These are phyloP conservation scores for Linum tenue DNA, from an alignment of 345 rosid genomes.

Conservation along the genomic window DNA sequence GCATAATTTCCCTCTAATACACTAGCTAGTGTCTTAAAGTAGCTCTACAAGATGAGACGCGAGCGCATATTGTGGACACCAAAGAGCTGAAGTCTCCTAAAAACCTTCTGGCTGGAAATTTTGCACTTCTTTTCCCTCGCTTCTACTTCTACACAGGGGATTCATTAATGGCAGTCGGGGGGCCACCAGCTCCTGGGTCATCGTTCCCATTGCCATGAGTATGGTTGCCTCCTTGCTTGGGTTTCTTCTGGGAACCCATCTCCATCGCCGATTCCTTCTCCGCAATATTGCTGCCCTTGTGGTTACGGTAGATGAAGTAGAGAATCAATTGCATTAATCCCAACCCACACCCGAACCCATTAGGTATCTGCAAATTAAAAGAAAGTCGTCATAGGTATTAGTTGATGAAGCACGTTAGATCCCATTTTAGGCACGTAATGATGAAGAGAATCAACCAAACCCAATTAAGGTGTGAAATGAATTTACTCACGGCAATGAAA, in stretches of 20 bases:
- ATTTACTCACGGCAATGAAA: constrained; percentile 65
- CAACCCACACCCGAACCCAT: constrained; percentile 77
- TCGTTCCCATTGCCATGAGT: too few species aligned
- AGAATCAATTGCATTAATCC: constrained; percentile 69
- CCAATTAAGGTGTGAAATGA: neutral
- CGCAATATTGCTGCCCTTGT: constrained; percentile 24
- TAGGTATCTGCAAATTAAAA: constrained; percentile 53
- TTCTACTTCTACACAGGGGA: constrained; percentile 11
- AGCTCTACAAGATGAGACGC: too few species aligned
- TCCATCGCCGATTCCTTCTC: constrained; percentile 18
- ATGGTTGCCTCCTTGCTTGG: too few species aligned
- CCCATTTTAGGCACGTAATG: neutral
- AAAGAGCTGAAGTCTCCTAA: too few species aligned
- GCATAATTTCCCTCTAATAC: too few species aligned
- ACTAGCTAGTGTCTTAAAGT: too few species aligned
- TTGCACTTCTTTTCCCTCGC: too few species aligned
- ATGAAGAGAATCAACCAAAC: neutral
- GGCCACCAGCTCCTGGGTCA: too few species aligned
- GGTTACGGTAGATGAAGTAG: constrained; percentile 55
- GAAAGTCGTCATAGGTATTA: too few species aligned
- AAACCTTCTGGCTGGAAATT: too few species aligned
- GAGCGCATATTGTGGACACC: too few species aligned
- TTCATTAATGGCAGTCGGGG: constrained; percentile 8
- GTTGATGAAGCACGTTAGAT: too few species aligned
- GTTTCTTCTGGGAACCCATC: neutral